phyloP scores from a whole-genome alignment of 2,329 filamentous ascomycete genomes.

The Cladobotryum mycophilum region DNA sequence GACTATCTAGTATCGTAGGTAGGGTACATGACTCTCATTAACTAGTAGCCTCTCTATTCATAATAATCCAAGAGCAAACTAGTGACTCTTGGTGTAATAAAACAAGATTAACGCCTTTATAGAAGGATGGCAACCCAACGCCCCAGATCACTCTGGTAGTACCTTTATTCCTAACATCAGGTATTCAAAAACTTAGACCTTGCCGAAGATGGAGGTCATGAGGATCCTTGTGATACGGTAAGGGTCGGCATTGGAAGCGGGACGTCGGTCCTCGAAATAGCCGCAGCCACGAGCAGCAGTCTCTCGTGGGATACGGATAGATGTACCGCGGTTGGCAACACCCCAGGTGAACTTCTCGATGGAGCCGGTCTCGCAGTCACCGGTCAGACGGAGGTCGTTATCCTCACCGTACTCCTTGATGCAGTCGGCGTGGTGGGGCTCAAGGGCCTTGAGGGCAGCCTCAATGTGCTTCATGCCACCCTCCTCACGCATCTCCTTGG shows the following conservation, averaged over 20 bases:
- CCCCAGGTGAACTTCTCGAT: conserved; percentile 94
- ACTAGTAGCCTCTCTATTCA: too few species aligned
- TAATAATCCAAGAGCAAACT: too few species aligned
- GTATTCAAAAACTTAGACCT: conserved; percentile 18
- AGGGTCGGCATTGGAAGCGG: conserved; percentile 80
- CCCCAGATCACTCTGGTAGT: too few species aligned
- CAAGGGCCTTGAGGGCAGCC: conserved; percentile 75
- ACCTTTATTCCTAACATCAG: too few species aligned
- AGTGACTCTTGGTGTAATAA: too few species aligned
- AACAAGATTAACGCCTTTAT: too few species aligned
- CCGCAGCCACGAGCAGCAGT: conserved; percentile 82
- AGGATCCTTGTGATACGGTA: conserved; percentile 78
- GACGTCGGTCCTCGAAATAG: conserved; percentile 84
- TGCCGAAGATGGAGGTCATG: conserved; percentile 57
- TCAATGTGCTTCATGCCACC: conserved; percentile 97
- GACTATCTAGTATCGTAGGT: too few species aligned
- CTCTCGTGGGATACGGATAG: conserved; percentile 85
- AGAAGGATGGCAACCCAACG: too few species aligned
- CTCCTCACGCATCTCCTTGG: conserved; percentile 78
- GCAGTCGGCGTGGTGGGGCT: conserved; percentile 71
- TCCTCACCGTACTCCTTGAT: conserved; percentile 93
- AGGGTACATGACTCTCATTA: too few species aligned
- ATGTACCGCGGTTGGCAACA: conserved; percentile 91
- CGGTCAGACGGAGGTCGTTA: conserved; percentile 90
- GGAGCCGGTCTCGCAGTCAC: conserved; percentile 85